Base-by-base conservation (phyloP, 768 basidiomycete species). In the Stropharia rugosoannulata region DNA sequence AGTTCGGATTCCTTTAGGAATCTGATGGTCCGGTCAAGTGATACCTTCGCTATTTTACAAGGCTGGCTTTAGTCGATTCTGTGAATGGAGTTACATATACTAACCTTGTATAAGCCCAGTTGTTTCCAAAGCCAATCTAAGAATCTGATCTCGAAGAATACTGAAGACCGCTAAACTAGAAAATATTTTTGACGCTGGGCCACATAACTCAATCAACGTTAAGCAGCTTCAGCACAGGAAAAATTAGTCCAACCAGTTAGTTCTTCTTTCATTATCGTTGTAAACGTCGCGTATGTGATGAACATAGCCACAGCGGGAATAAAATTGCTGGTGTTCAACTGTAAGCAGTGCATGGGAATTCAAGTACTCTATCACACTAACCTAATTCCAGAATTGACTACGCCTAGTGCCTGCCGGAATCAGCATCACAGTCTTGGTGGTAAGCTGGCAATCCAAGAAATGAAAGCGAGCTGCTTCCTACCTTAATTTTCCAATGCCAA, bases 111-210 rank as follows among this genome's bases (percentile, higher is more conserved):
- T 57, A 2, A 58, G 13, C 1, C 32, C 48, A 1, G 66, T 67
- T 16, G 71, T 55, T 18, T 62, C 59, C 53, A 64, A 68, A 15
- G 73, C 67, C 0, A 69, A 64, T 62, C 70, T 75, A 67, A 73
- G 68, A 41, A 86, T 67, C 53, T 83, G 80, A 6, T 74, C 73
- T 37, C 83, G 77, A 38, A 91, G 67, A 56, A 84, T 73, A 50
- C 84, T 80, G 63, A 91, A 90, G 18, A 89, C 84, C 49, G 78
- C 66, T 73, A 84, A 79, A 52, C 79, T 80, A 9, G 79, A 78
- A 64, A 81, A 81, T 10, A 82, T 80, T 18, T 68, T 73, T 0
- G 78, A 75, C 4, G 78, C 77, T 67, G 22, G 22, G 10, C 3
- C 41, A 9, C 12, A 13, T 18, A 36, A 8, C n/a, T n/a, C n/a